phyloP scores from a whole-genome alignment of 2,329 filamentous ascomycete genomes.

The Epichloe baconii region DNA sequence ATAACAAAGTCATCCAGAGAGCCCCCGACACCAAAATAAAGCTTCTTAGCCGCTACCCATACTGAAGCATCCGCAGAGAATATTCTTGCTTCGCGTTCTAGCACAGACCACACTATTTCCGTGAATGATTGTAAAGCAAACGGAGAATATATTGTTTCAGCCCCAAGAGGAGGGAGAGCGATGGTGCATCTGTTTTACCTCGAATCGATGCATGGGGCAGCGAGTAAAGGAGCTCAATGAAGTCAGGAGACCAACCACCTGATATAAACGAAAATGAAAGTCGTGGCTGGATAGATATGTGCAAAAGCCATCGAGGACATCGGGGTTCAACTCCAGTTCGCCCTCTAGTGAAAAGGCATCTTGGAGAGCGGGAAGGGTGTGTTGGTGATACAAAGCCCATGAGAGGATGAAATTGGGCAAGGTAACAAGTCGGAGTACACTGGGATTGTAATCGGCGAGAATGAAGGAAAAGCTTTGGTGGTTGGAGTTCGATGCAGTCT shows the following conservation, averaged over 20 bases:
- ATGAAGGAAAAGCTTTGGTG: conserved; percentile 44
- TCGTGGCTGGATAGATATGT: conserved; percentile 32
- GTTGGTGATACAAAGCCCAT: conserved; percentile 42
- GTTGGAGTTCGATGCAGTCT: conserved; percentile 6
- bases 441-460: conserved; percentile 68
- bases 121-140: conserved; percentile 57
- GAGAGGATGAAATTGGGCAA: conserved; percentile 64
- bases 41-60: conserved; percentile 61
- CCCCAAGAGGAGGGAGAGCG: conserved; percentile 46
- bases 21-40: conserved; percentile 77
- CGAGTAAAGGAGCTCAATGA: conserved; percentile 45
- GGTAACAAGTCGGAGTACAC: conserved; percentile 65
- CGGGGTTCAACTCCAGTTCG: conserved; percentile 51
- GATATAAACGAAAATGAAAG: conserved; percentile 52
- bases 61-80: conserved; percentile 37
- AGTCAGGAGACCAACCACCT: conserved; percentile 57
- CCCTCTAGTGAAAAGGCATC: conserved; percentile 37
- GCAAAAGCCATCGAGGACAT: conserved; percentile 46
- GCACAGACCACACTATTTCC: conserved; percentile 47
- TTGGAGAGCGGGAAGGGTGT: conserved; percentile 22
- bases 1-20: conserved; percentile 63
- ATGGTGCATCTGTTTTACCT: neutral
- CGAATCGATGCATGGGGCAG: conserved; percentile 4
- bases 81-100: conserved; percentile 30
- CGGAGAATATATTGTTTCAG: conserved; percentile 75